Evolutionary conservation across 345 rosid genomes (phyloP), one percentile per base, ranked within the genome.

Genomic region (Camelina sativa): DNA sequence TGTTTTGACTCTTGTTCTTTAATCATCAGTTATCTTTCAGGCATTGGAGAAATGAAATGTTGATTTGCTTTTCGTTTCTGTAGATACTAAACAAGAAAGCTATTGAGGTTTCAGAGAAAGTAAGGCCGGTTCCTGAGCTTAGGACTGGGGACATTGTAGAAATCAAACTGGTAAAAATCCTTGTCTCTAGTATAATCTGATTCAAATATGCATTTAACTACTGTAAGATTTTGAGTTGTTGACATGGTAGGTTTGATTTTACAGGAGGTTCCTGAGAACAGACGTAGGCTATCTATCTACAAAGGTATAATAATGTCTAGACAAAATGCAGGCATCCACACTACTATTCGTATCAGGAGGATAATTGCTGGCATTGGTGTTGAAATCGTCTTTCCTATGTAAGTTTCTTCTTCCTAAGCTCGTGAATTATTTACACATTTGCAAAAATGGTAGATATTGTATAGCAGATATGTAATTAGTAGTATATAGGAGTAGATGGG

Each of bases 271-370:
- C 95, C 97, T 47, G 85, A 83, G 82, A 89, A 83, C 41, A 87
- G 83, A 82, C 90, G 95, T 32, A 88, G 93, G 84, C 65, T 87
- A 59, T 84, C 98, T 2, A 77, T 84, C 54, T 94, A 89, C 86
- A 91, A 86, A 82, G 96, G 98, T 20, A 91, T 94, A 30, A 88
- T 91, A 28, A 94, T 91, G 20, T 86, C 90, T 20, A 91, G 81
- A 82, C 96, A 91, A 69, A 94, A 91, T 78, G 95, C 97, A 2
- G 95, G 96, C 22, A 88, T 91, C 83, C 96, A 91, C 78, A 86
- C 91, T 9, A 94, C 93, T 7, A 91, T 94, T 46, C 77, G 97
- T 47, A 84, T 91, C 67, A 83, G 95, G 61, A 87, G 97, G 82
- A 88, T 90, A 16, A 85, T 94, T 82, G 96, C 96, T 16, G 97